These are phyloP conservation scores for Byssoonygena ceratinophila DNA, from an alignment of 2,329 filamentous ascomycete genomes.

Conservation along the genomic window DNA sequence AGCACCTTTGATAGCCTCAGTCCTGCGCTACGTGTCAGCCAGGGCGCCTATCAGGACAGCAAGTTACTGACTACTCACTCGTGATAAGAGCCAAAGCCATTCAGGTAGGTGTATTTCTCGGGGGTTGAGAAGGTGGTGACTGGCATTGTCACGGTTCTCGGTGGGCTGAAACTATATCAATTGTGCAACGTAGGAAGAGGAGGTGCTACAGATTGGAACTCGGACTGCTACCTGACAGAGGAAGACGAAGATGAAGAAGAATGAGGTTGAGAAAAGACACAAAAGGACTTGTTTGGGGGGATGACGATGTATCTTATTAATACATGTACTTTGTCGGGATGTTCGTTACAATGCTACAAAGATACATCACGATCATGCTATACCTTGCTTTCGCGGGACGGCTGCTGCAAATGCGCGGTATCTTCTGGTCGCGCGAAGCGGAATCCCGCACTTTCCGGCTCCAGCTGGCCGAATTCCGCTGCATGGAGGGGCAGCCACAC, in stretches of 20 bases:
- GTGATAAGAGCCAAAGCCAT: constrained; percentile 66
- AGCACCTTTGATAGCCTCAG: constrained; percentile 64
- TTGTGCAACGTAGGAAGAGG: background rate
- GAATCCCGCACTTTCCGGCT: constrained; percentile 4
- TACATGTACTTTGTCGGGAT: no score
- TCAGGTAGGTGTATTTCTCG: constrained; percentile 66
- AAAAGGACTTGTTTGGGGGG: background rate
- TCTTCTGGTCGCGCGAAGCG: background rate
- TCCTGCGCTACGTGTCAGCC: constrained; percentile 39
- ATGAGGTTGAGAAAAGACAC: background rate
- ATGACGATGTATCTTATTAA: constrained; percentile 5
- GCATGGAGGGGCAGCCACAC: background rate
- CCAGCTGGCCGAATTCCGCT: background rate
- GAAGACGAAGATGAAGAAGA: background rate
- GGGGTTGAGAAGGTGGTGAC: constrained; percentile 51
- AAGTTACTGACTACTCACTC: constrained; percentile 48
- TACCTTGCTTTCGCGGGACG: background rate
- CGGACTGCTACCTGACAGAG: background rate
- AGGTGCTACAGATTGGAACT: background rate
- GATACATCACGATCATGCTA: background rate
- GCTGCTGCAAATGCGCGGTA: background rate
- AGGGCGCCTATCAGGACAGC: background rate
- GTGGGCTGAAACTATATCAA: background rate
- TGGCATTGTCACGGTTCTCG: constrained; percentile 43
- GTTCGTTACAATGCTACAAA: no score